Evolutionary conservation across 1,139 yeast genomes (phyloP).

Genomic region (Arxiozyma telluris): DNA sequence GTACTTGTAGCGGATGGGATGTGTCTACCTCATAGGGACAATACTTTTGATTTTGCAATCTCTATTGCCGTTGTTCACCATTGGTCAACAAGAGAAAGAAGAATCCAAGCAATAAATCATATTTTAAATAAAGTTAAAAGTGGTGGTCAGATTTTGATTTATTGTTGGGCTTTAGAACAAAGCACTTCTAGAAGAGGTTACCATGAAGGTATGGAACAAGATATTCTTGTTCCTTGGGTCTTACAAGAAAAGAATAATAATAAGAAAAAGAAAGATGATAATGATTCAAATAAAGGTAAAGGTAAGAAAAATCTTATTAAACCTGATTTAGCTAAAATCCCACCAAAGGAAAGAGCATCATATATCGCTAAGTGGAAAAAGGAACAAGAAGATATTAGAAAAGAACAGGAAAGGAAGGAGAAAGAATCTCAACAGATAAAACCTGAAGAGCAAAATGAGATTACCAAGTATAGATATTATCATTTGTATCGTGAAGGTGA

Average conservation of each 20-base stretch:
- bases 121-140: constrained; percentile 49
- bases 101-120: constrained; percentile 63
- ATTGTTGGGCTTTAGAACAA: constrained; percentile 97
- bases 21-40: constrained; percentile 52
- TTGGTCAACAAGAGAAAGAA: constrained; percentile 73
- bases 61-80: constrained; percentile 96
- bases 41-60: constrained; percentile 76
- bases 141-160: constrained; percentile 67
- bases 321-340: constrained; percentile 25
- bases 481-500: constrained; percentile 83
- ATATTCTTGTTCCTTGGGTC: constrained; percentile 94
- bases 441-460: constrained; percentile 16
- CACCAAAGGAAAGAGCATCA: constrained; percentile 24
- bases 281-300: constrained; percentile 7
- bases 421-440: constrained; percentile 8
- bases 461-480: constrained; percentile 72
- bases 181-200: constrained; percentile 79
- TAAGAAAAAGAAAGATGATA: constrained; percentile 13
- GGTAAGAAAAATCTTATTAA: constrained; percentile 11
- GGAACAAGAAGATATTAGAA: constrained; percentile 21
- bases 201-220: constrained; percentile 85
- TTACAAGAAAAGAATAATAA: constrained; percentile 37
- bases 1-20: constrained; percentile 72
- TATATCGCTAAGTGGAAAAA: constrained; percentile 24
- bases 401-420: constrained; percentile 8